These are phyloP conservation scores for Leptomonas pyrrhocoris DNA, from an alignment of 208 protist genomes.

Conservation along the genomic window DNA sequence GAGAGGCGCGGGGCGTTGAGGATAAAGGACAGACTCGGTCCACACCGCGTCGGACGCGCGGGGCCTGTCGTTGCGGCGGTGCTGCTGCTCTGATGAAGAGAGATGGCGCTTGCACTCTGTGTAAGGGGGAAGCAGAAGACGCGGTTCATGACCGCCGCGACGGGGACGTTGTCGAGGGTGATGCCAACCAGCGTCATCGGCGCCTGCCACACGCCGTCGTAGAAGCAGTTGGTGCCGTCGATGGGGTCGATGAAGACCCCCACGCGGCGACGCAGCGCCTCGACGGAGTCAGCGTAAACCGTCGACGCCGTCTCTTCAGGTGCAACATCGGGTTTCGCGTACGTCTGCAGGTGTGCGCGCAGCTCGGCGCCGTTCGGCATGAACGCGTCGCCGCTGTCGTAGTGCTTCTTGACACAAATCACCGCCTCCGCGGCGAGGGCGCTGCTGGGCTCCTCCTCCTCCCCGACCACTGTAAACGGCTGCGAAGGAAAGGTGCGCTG, in stretches of 20 bases:
- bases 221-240: constrained; percentile 85
- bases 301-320: neutral
- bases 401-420: constrained; percentile 36
- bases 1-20: constrained; percentile 25
- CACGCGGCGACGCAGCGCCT: constrained; percentile 47
- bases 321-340: neutral
- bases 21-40: constrained; percentile 46
- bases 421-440: constrained; percentile 22
- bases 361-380: constrained; percentile 39
- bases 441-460: constrained; percentile 43
- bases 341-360: constrained; percentile 15
- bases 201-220: constrained; percentile 55
- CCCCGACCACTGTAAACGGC: constrained; percentile 66
- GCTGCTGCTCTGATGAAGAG: neutral
- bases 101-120: too few species aligned
- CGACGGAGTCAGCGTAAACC: constrained; percentile 33
- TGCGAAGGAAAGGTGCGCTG: constrained; percentile 31
- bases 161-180: constrained; percentile 58
- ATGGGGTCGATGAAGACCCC: constrained; percentile 88
- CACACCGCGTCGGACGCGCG: neutral
- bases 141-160: constrained; percentile 71
- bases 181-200: constrained; percentile 85
- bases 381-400: neutral
- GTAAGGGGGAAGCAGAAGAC: constrained; percentile 50
- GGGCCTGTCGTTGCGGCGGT: neutral